phyloP scores from a whole-genome alignment of 2,329 filamentous ascomycete genomes.

The Neofusicoccum kwambonambiense region DNA sequence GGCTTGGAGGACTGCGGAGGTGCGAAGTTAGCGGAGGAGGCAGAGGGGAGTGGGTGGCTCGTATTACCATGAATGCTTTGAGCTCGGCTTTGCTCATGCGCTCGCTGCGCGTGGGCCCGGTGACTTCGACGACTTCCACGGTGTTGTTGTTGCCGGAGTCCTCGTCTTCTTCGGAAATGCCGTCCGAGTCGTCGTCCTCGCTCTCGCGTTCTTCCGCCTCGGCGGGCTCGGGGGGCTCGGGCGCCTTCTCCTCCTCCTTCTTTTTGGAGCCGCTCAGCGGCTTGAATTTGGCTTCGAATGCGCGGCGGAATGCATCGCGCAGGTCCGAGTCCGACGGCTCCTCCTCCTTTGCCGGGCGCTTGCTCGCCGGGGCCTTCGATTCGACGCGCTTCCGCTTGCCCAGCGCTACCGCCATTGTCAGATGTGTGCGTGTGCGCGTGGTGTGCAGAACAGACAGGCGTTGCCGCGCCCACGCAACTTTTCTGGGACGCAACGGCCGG shows the following conservation, averaged over 20 bases:
- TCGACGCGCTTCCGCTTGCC: slow-evolving; percentile 47
- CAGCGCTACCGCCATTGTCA: slow-evolving; percentile 40
- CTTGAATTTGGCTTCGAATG: slow-evolving; percentile 86
- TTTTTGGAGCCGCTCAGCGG: slow-evolving; percentile 56
- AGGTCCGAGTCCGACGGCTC: slow-evolving; percentile 48
- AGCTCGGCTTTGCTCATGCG: slow-evolving; percentile 57
- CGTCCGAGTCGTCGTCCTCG: slow-evolving; percentile 55
- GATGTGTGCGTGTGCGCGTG: background rate
- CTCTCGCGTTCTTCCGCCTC: slow-evolving; percentile 28
- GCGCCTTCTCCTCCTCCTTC: slow-evolving; percentile 29
- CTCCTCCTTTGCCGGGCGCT: slow-evolving; percentile 17
- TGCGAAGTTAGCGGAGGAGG: background rate
- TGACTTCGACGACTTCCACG: slow-evolving; percentile 48
- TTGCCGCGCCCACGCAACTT: background rate
- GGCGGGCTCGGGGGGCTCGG: slow-evolving; percentile 27
- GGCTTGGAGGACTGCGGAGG: slow-evolving; percentile 50
- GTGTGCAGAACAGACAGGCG: background rate
- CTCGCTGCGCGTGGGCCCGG: slow-evolving; percentile 29
- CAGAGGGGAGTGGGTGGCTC: slow-evolving; percentile 3
- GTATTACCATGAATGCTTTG: slow-evolving; percentile 73
- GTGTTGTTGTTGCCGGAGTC: slow-evolving; percentile 33
- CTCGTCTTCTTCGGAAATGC: slow-evolving; percentile 56
- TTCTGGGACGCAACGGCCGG: background rate
- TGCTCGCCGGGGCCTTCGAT: slow-evolving; percentile 21
- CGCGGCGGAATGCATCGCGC: slow-evolving; percentile 73